Evolutionary conservation across 345 rosid species (phyloP), one percentile per base, ranked within the genome.

Genomic region (Sapria himalayana): DNA sequence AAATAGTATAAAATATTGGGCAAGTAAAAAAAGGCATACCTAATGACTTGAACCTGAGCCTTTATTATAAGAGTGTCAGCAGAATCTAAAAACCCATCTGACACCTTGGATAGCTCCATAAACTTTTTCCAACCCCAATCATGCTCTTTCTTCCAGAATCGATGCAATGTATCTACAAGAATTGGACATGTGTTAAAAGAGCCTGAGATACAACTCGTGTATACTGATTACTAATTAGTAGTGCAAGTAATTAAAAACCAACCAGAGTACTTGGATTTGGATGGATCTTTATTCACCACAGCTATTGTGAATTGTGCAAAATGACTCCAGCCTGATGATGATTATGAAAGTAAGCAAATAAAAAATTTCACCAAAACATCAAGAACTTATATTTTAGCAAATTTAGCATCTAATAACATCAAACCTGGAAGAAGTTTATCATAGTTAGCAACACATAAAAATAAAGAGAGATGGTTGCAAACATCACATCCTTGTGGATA

Each of bases 111-210:
- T 39, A 81, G 62, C 55, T 81, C 97, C 72, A 86, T 86, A 57
- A 86, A 78, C 46, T 86, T 86, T 62, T 78, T 76, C 94, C 94
- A 78, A 2, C 93, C 97, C 97, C 97, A 81, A 36, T 78, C 82
- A 60, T 82, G 85, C 69, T 86, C 94, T 63, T 78, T 72, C 73
- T 86, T 78, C 58, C 81, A 69, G 60, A 86, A 86, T 19, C 91
- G 80, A 65, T 86, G 89, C 29, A 81, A 57, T 15, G 97, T 74
- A 70, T 86, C 94, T 86, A 57, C 58, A 70, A 42, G 16, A 42
- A 36, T 40, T 22, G 11, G 37, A 46, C n/a, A n/a, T n/a, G n/a
- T n/a, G n/a, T n/a, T n/a, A n/a, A n/a, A n/a, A n/a, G n/a, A n/a
- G n/a, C n/a, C n/a, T n/a, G n/a, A n/a, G n/a, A n/a, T n/a, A n/a